Evolutionary conservation across 139 green algal species (phyloP), one percentile per base, ranked within the genome.

Genomic region (Picochlorum costavermella): DNA sequence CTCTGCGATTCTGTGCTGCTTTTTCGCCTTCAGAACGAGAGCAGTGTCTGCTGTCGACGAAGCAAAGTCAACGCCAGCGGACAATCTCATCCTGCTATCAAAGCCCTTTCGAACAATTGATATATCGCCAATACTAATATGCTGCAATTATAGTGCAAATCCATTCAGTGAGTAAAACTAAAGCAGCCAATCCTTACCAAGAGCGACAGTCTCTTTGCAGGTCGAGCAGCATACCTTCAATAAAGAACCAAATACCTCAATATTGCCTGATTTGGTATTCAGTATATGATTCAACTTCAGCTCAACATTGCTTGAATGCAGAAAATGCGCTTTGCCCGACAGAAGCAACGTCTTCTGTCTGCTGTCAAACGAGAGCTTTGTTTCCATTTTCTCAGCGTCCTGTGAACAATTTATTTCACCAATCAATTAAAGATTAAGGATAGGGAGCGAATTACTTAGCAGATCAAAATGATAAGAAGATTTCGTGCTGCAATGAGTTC

Each of bases 11-110:
- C 44, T 31, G n/a, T 69, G 16, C 44, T 73, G 68, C 28, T 76
- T 72, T 64, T 76, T 76, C 31, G 64, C 70, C 16, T 26, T 59
- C 12, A 75, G n/a, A 3, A 37, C 55, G 12, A 75, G 36, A 57
- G 57, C 25, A 23, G 56, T 10, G 25, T 75, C 68, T 37, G 70
- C 68, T 55, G 61, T 44, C 25, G 45, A n/a, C 1, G 67, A 43
- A 26, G 63, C 26, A 13, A 63, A 60, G 50, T 76, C 71, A 25
- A 61, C 46, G 10, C 69, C 69, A 26, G 67, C 4, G 10, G 62
- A 63, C 14, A 76, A 45, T 46, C 63, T 55, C 43, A 76, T 29
- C 12, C 69, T 55, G 13, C 31, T 64, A 61, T 76, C 69, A 40
- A 40, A 40, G 33, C 33, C 33, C 33, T 40, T 40, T 40, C 33